Base-by-base conservation (phyloP, 78 protist genomes). In the Dictyostelium intermedium region DNA sequence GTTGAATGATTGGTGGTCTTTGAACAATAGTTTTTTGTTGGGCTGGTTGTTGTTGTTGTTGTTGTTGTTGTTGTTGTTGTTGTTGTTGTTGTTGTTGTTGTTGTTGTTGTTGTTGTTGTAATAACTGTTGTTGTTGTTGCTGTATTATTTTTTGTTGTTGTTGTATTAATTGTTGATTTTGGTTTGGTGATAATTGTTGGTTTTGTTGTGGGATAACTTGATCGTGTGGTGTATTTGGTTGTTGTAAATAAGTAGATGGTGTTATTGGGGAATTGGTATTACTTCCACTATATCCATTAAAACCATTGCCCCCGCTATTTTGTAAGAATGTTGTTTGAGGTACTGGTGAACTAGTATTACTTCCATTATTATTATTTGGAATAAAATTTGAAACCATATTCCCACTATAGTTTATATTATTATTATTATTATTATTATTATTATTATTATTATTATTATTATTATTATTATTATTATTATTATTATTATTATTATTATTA, bases 141-240 rank as follows among this genome's bases (percentile, higher is more conserved):
- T 53, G 60, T 37, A 74, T 35, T 85, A 39, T 43, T 27, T 85
- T 82, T 76, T 30, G 79, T 60, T 50, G 82, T 85, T 85, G 91
- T 25, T 61, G 74, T 35, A 60, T 73, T 61, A 56, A 6, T 35
- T 34, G 39, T 84, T 84, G 91, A 13, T 41, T 45, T 30, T 63
- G 63, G 18, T 60, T 25, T 18, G 47, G 72, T 60, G 63, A 66
- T 50, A 23, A 8, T 53, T 50, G 63, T 32, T 50, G 83, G 30
- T 60, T 56, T 45, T 18, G 7, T 41, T 41, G 84, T 10, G 30
- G 37, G 39, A 50, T 9, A 6, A n/a, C n/a, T 66, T 83, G 89
- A 11, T n/a, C 30, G 66, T 80, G 84, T 80, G 41, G 9, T 3
- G 37, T 16, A 4, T 9, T 30, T 13, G 41, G 80, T 63, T 83